Base-by-base conservation (phyloP, 2,329 filamentous ascomycete genomes). In the Stachybotrys chlorohalonatus region DNA sequence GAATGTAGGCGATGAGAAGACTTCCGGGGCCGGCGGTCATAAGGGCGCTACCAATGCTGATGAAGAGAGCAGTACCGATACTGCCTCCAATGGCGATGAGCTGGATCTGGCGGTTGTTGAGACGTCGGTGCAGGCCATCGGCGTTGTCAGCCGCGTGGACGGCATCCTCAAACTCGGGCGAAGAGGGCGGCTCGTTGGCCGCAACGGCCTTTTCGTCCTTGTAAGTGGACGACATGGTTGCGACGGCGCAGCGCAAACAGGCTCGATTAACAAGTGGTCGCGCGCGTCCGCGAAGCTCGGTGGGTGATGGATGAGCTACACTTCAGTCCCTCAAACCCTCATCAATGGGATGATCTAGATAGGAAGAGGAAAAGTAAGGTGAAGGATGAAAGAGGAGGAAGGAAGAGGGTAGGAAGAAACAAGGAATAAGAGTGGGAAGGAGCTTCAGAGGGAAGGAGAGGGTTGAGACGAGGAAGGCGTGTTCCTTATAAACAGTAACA, bases 11-110 rank as follows among this genome's bases (percentile, higher is more conserved):
- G 55, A 87, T 64, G 57, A 87, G 73, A 47, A 86, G 69, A 55
- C 75, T 78, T 50, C 69, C 71, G 2, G 74, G 73, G 17, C 74
- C 74, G 31, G 73, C 74, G n/a, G 61, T 61, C 55, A 68, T 68
- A 24, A 76, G 70, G 48, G 81, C 83, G 59, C 72, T 72, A 55
- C 83, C 82, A 58, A 87, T 85, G 61, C 75, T 81, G 63, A 85
- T 78, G 68, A 85, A 85, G 53, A 84, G 71, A 2, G 79, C 79
- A 3, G 78, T 81, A 53, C 78, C 78, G 58, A 83, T 81, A 53
- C 79, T 80, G 49, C 80, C 80, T 32, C 80, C 80, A 61, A 82
- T 77, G 59, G 79, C 80, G 55, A 83, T 81, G 42, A 83, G 72
- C 66, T 83, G 80, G 61, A 83, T 79, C 60, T 82, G 76, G 53